These are phyloP conservation scores for Penicillium coffeae DNA, from an alignment of 495 filamentous ascomycete genomes.

Conservation along the genomic window DNA sequence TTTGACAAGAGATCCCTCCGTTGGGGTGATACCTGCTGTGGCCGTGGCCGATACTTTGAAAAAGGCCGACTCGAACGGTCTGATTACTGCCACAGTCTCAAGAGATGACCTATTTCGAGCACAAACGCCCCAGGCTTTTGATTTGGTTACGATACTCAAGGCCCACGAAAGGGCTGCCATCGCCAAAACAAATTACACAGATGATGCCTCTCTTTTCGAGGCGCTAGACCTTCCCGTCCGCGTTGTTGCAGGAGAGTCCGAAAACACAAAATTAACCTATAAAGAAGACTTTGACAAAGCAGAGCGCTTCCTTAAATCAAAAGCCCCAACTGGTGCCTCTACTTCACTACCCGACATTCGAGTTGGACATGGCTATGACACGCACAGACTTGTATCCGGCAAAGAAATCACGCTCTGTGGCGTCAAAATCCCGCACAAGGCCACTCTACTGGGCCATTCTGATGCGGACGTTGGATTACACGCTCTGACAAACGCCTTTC, in stretches of 20 bases:
- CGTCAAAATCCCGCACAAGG: slow-evolving; percentile 7
- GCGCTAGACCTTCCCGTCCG: slow-evolving; percentile 1
- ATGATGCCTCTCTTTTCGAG: slow-evolving; percentile 7
- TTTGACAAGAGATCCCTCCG: background rate
- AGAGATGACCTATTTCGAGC: slow-evolving; percentile 4
- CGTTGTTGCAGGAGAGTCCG: slow-evolving; percentile 2
- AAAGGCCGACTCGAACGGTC: slow-evolving; percentile 2
- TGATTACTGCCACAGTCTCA: slow-evolving; percentile 6
- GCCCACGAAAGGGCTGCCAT: slow-evolving; percentile 1
- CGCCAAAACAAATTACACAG: slow-evolving; percentile 1
- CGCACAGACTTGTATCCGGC: slow-evolving; percentile 5
- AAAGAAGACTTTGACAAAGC: slow-evolving; percentile 4
- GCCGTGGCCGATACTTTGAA: slow-evolving; percentile 7
- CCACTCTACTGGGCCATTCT: slow-evolving; percentile 7
- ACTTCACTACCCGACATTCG: slow-evolving; percentile 1
- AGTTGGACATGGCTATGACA: slow-evolving; percentile 10
- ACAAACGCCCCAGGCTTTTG: slow-evolving; percentile 9
- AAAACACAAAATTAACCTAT: slow-evolving; percentile 9
- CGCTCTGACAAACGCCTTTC: slow-evolving; percentile 10
- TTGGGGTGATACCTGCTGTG: slow-evolving; percentile 6
- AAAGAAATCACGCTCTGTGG: slow-evolving; percentile 7
- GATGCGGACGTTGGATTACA: slow-evolving; percentile 10
- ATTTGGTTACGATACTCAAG: background rate
- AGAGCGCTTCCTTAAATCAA: background rate
- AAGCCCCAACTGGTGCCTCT: background rate